Base-by-base conservation (phyloP, 2,329 filamentous ascomycete species). In the Venturia aucupariae region DNA sequence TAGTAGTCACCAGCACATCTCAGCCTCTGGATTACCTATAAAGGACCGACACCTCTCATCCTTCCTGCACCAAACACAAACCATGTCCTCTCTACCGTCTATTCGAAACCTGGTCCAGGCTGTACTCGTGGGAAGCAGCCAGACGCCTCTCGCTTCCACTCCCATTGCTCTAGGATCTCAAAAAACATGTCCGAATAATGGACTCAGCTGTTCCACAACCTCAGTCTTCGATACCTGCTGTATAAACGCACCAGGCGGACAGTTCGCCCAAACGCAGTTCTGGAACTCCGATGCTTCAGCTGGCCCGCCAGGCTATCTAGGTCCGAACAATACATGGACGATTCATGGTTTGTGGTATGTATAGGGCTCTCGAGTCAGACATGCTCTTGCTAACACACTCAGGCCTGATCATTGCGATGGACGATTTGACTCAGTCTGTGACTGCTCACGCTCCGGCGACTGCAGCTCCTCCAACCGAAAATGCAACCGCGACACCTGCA, bases 271-370 rank as follows among this genome's bases (percentile, higher is more conserved):
- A 59, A 68, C 67, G 2, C 70, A 71, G 46, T 70, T 71, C 64
- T 71, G 69, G 70, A 69, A 71, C 57, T 67, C 68, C 2, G 65
- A 67, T 48, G 69, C 69, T 3, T 65, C 66, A 7, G 68, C 67
- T 54, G 65, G 65, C 3, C 61, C 65, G 3, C 24, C 38, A 15
- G 65, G 64, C 13, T 65, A 65, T 35, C 41, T 65, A 15, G 69
- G 69, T 5, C 69, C 69, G 2, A 64, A 55, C 2, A 64, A 70
- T 32, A 44, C 44, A 22, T 71, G 68, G 68, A 71, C 69, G 10
- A 69, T 71, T 32, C 69, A 70, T 59, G 69, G 69, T 2, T 60
- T 70, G 4, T 69, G 68, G 67, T 67, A 65, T 48, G 60, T 48
- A 55, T 63, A 13, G 19, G 22, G 44, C 22, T 48, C 39, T 54